Percentiles rank a stretch among this genome's conserved stretches.
Evolutionary conservation across 768 basidiomycete genomes (phyloP).

Genomic region (Mycena olivaceomarginata): DNA sequence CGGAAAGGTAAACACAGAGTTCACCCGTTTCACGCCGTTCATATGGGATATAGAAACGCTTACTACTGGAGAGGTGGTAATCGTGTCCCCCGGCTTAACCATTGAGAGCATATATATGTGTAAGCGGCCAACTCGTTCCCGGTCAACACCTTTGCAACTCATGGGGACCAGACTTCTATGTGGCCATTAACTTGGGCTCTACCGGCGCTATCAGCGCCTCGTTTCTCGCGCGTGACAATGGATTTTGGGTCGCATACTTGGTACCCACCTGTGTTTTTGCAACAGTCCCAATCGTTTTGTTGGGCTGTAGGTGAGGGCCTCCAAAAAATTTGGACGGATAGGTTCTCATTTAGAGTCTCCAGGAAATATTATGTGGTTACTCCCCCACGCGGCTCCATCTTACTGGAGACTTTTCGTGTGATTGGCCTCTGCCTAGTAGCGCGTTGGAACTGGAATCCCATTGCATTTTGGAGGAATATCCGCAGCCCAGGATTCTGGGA

Average conservation of each 20-base stretch:
- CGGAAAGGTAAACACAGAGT: slow-evolving; percentile 57
- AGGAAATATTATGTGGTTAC: slow-evolving; percentile 19
- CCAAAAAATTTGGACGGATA: too few relatives aligned
- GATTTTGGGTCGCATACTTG: slow-evolving; percentile 71
- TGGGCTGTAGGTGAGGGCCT: slow-evolving; percentile 53
- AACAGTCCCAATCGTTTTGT: slow-evolving; percentile 66
- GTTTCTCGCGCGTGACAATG: slow-evolving; percentile 70
- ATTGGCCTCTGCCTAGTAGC: slow-evolving; percentile 58
- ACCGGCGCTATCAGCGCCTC: slow-evolving; percentile 71
- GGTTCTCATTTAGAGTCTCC: slow-evolving; percentile 30
- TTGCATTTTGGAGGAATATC: slow-evolving; percentile 34
- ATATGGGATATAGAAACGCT: slow-evolving; percentile 56
- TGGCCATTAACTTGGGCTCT: slow-evolving; percentile 65
- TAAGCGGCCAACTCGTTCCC: slow-evolving; percentile 30
- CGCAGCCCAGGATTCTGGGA: too few relatives aligned
- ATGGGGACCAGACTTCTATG: slow-evolving; percentile 54
- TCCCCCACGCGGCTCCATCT: slow-evolving; percentile 64
- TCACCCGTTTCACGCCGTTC: not conserved
- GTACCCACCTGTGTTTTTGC: slow-evolving; percentile 70
- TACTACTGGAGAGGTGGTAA: slow-evolving; percentile 69
- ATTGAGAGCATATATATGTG: slow-evolving; percentile 71
- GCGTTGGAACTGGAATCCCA: slow-evolving; percentile 62
- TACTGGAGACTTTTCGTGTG: slow-evolving; percentile 63
- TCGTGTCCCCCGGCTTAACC: slow-evolving; percentile 72
- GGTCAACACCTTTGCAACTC: not conserved